A percentile compares a stretch with the other conserved stretches of the same genome.
phyloP scores from a whole-genome alignment of 2,329 filamentous ascomycete species.

The Paraphoma chrysanthemicola region DNA sequence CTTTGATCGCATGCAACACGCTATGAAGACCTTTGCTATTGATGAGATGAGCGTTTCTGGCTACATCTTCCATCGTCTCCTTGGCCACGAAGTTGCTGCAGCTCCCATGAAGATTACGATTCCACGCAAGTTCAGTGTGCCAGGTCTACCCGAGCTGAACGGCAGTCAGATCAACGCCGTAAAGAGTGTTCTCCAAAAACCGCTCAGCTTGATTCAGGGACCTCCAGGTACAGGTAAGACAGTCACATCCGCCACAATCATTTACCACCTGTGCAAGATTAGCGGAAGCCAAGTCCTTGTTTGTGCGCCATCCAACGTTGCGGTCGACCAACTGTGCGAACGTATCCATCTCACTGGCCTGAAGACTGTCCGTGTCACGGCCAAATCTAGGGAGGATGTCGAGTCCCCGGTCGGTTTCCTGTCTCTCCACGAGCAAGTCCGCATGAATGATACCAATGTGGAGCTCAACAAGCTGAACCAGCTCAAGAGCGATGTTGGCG shows the following conservation, averaged over 20 bases:
- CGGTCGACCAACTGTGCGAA: slow-evolving; percentile 97
- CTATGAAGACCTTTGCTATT: slow-evolving; percentile 98
- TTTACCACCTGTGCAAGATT: slow-evolving; percentile 95
- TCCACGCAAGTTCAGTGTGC: slow-evolving; percentile 96
- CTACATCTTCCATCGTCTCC: slow-evolving; percentile 96
- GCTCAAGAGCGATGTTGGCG: slow-evolving; percentile 88
- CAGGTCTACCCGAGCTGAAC: slow-evolving; percentile 92
- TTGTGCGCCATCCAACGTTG: slow-evolving; percentile 97
- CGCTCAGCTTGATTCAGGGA: slow-evolving; percentile 93
- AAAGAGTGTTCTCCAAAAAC: slow-evolving; percentile 91
- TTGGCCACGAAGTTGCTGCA: slow-evolving; percentile 92
- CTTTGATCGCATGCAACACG: slow-evolving; percentile 98
- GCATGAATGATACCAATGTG: slow-evolving; percentile 94
- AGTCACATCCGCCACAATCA: slow-evolving; percentile 97
- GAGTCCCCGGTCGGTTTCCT: slow-evolving; percentile 98
- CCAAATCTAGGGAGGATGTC: slow-evolving; percentile 97
- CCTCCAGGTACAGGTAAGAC: slow-evolving; percentile 98
- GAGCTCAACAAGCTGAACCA: slow-evolving; percentile 92
- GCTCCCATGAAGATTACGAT: slow-evolving; percentile 95
- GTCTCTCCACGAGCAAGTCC: slow-evolving; percentile 94
- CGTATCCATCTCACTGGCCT: slow-evolving; percentile 93
- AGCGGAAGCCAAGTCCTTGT: slow-evolving; percentile 95
- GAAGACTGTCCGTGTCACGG: slow-evolving; percentile 97
- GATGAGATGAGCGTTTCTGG: slow-evolving; percentile 98
- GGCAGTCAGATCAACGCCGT: slow-evolving; percentile 95